Percentiles rank a stretch among this genome's conserved stretches.
Conservation (phyloP, 768 basidiomycete species). For the Pulveroboletus sp. region DNA sequence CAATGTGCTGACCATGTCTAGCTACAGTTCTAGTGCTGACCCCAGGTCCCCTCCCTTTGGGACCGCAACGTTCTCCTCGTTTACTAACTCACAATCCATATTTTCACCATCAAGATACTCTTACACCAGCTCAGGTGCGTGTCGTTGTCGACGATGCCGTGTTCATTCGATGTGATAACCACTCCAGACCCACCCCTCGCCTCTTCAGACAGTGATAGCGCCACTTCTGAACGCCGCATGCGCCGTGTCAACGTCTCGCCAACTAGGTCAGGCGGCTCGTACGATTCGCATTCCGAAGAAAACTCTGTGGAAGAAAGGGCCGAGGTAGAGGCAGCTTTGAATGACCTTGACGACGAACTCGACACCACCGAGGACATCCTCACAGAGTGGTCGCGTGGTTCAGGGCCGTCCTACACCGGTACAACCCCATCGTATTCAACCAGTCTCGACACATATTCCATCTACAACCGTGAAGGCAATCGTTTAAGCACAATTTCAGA, state of each 20-base stretch:
- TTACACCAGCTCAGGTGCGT: conserved; percentile 53
- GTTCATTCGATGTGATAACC: conserved; percentile 3
- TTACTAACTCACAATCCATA: conserved; percentile 51
- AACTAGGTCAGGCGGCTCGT: conserved; percentile 33
- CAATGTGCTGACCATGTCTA: conserved; percentile 40
- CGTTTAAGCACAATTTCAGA: conserved; percentile 77
- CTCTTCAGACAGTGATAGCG: conserved; percentile 47
- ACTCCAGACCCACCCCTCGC: conserved; percentile 42
- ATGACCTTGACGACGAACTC: conserved; percentile 64
- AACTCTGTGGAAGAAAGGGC: conserved; percentile 43
- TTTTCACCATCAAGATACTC: conserved; percentile 62
- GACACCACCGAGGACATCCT: conserved; percentile 64
- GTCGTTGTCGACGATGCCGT: background rate
- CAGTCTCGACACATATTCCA: conserved; percentile 38
- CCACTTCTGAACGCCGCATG: conserved; percentile 46
- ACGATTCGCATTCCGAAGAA: conserved; percentile 61
- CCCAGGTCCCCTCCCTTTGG: conserved; percentile 63
- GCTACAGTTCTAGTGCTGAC: conserved; percentile 37
- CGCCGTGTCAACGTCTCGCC: conserved; percentile 58
- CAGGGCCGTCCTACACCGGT: conserved; percentile 33
- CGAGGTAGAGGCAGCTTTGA: conserved; percentile 69
- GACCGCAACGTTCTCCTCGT: conserved; percentile 53
- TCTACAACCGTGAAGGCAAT: conserved; percentile 42
- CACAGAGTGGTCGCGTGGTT: conserved; percentile 60
- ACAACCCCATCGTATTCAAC: conserved; percentile 32